These are phyloP conservation scores for Colletotrichum theobromicola DNA, from an alignment of 2,329 filamentous ascomycete species.

Conservation along the genomic window DNA sequence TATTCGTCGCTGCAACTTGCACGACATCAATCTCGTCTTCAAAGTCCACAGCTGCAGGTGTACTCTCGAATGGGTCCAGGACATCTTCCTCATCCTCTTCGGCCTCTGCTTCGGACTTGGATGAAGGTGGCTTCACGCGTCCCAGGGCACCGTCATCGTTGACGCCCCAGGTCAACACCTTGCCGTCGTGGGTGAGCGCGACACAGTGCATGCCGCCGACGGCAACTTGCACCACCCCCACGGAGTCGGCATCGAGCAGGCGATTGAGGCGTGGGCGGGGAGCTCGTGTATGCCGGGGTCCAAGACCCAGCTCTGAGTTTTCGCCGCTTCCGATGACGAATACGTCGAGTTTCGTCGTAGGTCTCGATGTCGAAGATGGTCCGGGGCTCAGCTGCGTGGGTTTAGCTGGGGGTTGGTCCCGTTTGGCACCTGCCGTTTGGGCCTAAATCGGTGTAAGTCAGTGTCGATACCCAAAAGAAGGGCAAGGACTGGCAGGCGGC, in stretches of 20 bases:
- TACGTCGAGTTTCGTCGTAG: not conserved
- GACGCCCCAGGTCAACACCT: slow-evolving; percentile 70
- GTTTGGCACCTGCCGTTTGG: not conserved
- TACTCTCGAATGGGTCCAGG: slow-evolving; percentile 48
- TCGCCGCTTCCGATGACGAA: slow-evolving; percentile 20
- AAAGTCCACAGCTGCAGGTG: slow-evolving; percentile 56
- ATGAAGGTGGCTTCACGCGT: slow-evolving; percentile 50
- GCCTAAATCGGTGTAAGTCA: not conserved
- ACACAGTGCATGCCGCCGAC: slow-evolving; percentile 69
- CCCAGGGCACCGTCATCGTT: slow-evolving; percentile 71
- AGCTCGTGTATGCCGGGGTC: not conserved
- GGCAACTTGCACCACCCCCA: slow-evolving; percentile 66
- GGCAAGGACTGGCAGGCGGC: rapidly evolving
- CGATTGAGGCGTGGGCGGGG: slow-evolving; percentile 50
- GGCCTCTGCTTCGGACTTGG: slow-evolving; percentile 36
- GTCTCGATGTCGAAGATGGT: not conserved
- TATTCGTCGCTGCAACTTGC: slow-evolving; percentile 66
- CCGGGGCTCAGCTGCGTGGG: not conserved
- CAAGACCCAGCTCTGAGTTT: slow-evolving; percentile 14
- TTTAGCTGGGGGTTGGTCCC: not conserved
- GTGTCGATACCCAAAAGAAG: not conserved
- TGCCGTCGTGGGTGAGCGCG: slow-evolving; percentile 66
- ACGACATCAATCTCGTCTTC: slow-evolving; percentile 59
- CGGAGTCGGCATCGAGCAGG: slow-evolving; percentile 52
- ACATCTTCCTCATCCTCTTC: slow-evolving; percentile 41